Conservation (phyloP, 441 rosid genomes). For the Gossypium schwendimanii region DNA sequence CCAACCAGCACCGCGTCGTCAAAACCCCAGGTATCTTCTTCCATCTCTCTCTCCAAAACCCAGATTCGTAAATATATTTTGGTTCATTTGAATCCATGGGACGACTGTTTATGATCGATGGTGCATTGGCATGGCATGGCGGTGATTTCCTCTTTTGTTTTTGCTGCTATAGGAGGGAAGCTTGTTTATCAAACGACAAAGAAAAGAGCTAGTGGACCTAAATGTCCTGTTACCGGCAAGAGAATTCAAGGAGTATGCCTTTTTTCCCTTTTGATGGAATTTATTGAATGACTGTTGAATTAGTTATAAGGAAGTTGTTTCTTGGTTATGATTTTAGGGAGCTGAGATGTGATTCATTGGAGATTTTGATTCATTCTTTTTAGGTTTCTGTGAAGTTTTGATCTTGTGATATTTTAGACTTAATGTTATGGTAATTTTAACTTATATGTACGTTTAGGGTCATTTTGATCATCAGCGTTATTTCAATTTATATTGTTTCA, state of each 20-base stretch:
- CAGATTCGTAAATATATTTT: conserved; percentile 17
- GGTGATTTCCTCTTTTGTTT: background rate
- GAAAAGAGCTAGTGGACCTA: conserved; percentile 21
- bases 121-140: background rate
- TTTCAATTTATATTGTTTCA: background rate
- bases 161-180: conserved; percentile 13
- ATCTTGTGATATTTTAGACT: background rate
- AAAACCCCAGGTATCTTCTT: conserved; percentile 41
- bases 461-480: background rate
- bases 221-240: conserved; percentile 19
- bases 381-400: background rate
- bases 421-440: background rate
- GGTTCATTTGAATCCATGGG: background rate
- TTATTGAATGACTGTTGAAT: background rate
- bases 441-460: background rate
- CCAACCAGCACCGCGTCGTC: conserved; percentile 52
- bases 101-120: background rate
- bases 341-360: background rate
- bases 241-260: conserved; percentile 15
- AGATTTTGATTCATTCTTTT: background rate
- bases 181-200: conserved; percentile 17
- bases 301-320: background rate
- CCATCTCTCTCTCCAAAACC: background rate
- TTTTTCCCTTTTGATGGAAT: background rate
- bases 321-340: background rate